phyloP scores from a whole-genome alignment of 2,329 filamentous ascomycete genomes.

The Aspergillus clavatus region DNA sequence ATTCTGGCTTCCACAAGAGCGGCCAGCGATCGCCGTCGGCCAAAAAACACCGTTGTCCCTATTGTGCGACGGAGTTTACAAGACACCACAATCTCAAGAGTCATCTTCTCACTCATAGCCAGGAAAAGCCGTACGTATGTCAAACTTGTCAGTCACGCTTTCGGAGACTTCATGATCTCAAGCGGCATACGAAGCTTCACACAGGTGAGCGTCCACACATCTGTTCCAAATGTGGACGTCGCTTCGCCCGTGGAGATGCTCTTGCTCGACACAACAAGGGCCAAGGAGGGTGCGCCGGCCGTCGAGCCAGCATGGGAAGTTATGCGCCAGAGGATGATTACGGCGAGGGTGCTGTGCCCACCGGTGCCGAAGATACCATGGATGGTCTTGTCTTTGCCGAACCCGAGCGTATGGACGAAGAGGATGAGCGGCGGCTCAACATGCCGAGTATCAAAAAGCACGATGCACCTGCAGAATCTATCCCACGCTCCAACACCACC shows the following conservation, averaged over 20 bases:
- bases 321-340: constrained; percentile 76
- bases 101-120: constrained; percentile 92
- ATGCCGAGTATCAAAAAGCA: constrained; percentile 74
- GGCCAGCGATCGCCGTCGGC: constrained; percentile 65
- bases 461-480: constrained; percentile 52
- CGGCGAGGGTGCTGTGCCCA: constrained; percentile 40
- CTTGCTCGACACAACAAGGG: constrained; percentile 93
- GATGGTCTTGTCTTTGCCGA: constrained; percentile 58
- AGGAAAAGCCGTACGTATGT: constrained; percentile 96
- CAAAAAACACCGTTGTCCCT: constrained; percentile 95
- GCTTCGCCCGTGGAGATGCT: constrained; percentile 92
- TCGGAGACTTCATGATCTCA: constrained; percentile 86
- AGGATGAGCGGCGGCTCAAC: constrained; percentile 44
- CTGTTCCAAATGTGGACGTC: constrained; percentile 88
- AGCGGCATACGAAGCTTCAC: constrained; percentile 93
- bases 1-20: constrained; percentile 51
- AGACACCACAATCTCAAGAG: constrained; percentile 97
- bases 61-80: constrained; percentile 94
- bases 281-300: constrained; percentile 87
- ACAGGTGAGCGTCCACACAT: constrained; percentile 94
- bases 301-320: constrained; percentile 77
- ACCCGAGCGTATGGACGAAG: constrained; percentile 47
- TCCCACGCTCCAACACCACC: constrained; percentile 37
- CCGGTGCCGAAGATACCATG: constrained; percentile 54
- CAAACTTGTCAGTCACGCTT: constrained; percentile 91